A percentile compares a stretch with the other conserved stretches of the same genome.
Evolutionary conservation across 345 rosid genomes (phyloP).

Genomic region (Durio zibethinus): DNA sequence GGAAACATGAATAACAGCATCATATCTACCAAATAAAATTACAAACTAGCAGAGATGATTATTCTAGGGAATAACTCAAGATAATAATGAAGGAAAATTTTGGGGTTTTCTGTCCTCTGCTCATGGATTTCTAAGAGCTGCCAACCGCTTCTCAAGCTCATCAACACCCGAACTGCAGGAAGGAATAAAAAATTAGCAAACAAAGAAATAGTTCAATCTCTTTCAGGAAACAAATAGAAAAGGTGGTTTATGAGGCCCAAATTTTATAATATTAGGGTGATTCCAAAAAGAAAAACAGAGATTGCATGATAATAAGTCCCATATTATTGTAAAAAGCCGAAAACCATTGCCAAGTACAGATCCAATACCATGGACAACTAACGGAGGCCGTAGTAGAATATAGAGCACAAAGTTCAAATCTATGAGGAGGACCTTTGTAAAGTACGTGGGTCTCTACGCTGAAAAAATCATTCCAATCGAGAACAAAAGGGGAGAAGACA

Average conservation of each 20-base stretch:
- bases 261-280: background rate
- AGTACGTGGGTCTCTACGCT: background rate
- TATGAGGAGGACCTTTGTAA: background rate
- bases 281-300: background rate
- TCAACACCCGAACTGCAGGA: constrained; percentile 61
- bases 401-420: background rate
- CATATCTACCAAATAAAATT: background rate
- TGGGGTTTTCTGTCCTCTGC: background rate
- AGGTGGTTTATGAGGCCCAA: background rate
- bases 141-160: constrained; percentile 91
- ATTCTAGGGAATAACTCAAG: background rate
- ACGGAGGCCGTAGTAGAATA: background rate
- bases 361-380: background rate
- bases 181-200: background rate
- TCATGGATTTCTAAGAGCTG: constrained; percentile 60
- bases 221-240: background rate
- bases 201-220: background rate
- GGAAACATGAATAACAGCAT: background rate
- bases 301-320: background rate
- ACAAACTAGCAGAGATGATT: background rate
- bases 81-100: background rate
- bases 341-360: background rate
- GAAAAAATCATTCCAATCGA: background rate
- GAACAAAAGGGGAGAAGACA: background rate
- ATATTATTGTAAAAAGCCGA: background rate